phyloP scores from a whole-genome alignment of 2,329 filamentous ascomycete species.

The Stemphylium beticola region DNA sequence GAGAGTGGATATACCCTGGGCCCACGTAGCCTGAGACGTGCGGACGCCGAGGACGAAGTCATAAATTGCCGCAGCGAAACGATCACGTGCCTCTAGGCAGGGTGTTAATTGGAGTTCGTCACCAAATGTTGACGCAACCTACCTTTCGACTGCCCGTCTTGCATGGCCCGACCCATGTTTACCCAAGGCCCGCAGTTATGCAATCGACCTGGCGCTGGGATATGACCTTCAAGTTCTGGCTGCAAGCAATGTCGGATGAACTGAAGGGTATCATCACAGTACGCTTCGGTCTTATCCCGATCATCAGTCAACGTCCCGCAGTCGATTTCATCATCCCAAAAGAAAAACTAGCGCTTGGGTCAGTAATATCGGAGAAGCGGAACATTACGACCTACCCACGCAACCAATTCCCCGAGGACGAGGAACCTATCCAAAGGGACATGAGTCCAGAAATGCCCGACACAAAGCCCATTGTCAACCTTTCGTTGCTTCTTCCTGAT shows the following conservation, averaged over 20 bases:
- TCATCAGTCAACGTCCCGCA: conserved; percentile 15
- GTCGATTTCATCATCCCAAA: conserved; percentile 20
- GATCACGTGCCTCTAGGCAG: conserved; percentile 9
- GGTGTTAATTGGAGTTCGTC: background rate
- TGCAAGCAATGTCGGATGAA: conserved; percentile 14
- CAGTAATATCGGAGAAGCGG: background rate
- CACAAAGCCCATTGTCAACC: conserved; percentile 12
- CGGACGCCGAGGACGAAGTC: conserved; percentile 11
- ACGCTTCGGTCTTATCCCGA: conserved; percentile 14
- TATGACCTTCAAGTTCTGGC: conserved; percentile 8
- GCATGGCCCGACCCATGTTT: conserved; percentile 16
- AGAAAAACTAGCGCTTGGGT: conserved; percentile 9
- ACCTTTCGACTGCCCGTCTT: conserved; percentile 15
- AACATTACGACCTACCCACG: background rate
- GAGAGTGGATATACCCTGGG: conserved; percentile 8
- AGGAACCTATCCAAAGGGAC: conserved; percentile 7
- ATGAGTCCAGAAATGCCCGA: conserved; percentile 11
- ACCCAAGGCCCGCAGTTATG: conserved; percentile 15
- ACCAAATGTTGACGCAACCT: background rate
- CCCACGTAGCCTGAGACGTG: conserved; percentile 13
- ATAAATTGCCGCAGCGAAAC: conserved; percentile 15
- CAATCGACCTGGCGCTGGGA: conserved; percentile 12
- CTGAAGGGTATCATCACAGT: conserved; percentile 13
- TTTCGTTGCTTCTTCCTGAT: conserved; percentile 6
- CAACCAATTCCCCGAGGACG: conserved; percentile 9